Percentiles rank a stretch among this genome's conserved stretches.
Evolutionary conservation across 257 asterid genomes (phyloP).

Genomic region (Capsicum rhomboideum): DNA sequence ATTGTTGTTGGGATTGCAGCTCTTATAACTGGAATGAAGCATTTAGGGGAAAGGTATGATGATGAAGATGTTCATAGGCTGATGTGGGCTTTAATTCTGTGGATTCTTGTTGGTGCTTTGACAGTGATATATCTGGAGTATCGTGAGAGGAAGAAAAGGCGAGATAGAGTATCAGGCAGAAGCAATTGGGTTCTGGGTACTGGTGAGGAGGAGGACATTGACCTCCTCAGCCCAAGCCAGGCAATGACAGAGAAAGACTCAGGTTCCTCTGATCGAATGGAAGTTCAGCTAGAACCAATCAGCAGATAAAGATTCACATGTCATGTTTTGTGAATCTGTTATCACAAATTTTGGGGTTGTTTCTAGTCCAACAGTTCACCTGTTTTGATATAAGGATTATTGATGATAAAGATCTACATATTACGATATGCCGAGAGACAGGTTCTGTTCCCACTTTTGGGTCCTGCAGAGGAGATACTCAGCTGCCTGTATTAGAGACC

Average conservation of each 20-base stretch:
- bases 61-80: conserved; percentile 71
- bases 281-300: conserved; percentile 85
- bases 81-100: conserved; percentile 71
- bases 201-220: conserved; percentile 58
- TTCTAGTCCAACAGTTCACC: background rate
- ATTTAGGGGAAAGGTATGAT: conserved; percentile 78
- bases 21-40: conserved; percentile 83
- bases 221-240: conserved; percentile 52
- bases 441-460: background rate
- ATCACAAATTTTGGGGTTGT: background rate
- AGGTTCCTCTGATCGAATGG: conserved; percentile 58
- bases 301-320: conserved; percentile 35
- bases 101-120: conserved; percentile 68
- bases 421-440: background rate
- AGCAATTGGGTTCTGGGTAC: conserved; percentile 85
- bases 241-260: conserved; percentile 35
- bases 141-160: conserved; percentile 42
- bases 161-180: conserved; percentile 41
- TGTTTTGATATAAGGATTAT: background rate
- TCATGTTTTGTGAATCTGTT: background rate
- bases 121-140: conserved; percentile 62
- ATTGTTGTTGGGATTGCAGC: conserved; percentile 68
- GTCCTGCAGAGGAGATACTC: background rate
- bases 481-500: background rate
- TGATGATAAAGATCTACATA: background rate